These are phyloP conservation scores for Diospyros lotus DNA, from an alignment of 148 eudicot genomes.

Conservation along the genomic window DNA sequence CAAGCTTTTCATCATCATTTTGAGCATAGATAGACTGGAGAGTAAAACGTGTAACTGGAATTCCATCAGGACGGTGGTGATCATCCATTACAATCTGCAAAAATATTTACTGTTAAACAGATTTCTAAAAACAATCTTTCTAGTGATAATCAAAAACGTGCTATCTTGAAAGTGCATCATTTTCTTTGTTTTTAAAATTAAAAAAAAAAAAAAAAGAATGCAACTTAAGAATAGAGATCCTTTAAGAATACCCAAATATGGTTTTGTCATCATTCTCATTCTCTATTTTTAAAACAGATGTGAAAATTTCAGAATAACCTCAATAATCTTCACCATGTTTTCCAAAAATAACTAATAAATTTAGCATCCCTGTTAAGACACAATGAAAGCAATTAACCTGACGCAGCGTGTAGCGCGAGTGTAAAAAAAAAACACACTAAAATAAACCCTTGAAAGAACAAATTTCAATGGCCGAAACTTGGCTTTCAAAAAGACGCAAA, in stretches of 20 bases:
- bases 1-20: conserved; percentile 94
- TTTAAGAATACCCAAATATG: neutral
- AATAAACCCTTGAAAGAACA: too few relatives aligned
- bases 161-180: neutral
- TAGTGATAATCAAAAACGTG: neutral
- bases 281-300: neutral
- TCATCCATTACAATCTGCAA: conserved; percentile 99
- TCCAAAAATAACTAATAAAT: too few relatives aligned
- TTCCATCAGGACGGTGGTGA: conserved; percentile 91
- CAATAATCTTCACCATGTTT: too few relatives aligned
- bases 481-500: too few relatives aligned
- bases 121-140: neutral
- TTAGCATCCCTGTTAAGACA: too few relatives aligned
- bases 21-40: conserved; percentile 94
- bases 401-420: too few relatives aligned
- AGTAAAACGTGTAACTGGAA: conserved; percentile 90
- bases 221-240: neutral
- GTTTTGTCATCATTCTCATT: neutral
- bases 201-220: neutral
- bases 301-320: too few relatives aligned
- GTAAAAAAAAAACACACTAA: too few relatives aligned
- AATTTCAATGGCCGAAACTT: too few relatives aligned
- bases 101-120: neutral
- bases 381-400: too few relatives aligned
- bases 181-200: neutral